Base-by-base conservation (phyloP, 805 yeast genomes). In the Diddensiella transvaalensis region DNA sequence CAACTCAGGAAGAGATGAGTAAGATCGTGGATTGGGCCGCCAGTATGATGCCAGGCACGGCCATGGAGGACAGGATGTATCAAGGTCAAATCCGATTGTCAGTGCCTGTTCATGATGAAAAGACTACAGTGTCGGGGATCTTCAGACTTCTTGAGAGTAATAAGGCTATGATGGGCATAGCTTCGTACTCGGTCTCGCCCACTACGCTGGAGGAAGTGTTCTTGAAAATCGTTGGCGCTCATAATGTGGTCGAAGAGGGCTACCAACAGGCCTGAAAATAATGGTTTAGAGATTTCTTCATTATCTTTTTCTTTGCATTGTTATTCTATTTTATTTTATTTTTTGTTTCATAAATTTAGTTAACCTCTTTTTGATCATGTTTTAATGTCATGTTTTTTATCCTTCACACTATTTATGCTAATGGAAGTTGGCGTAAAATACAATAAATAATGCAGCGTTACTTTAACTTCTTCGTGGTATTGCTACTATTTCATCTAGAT, bases 201-300 rank as follows among this genome's bases (percentile, higher is more conserved):
- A 63, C 68, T 11, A 53, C 64, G 4, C 45, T 64, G 23, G 67
- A 64, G 47, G 67, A 64, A 49, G 68, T 65, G 36, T 64, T 64
- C 38, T 52, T 64, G 45, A 53, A 53, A 19, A 64, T 64, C 33
- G 66, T 64, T 4, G 60, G 65, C 3, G 48, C 49, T 19, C 63
- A 62, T 45, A 44, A 59, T 32, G 59, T 60, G 5, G 47, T 21
- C 4, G 65, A 61, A 47, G 63, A 61, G 44, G 63, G 61, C 17
- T 51, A 47, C 33, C 22, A 41, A 18, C 32, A 26, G 13, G 32
- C 32, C 8, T 26, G 13, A 13, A 26, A n/a, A n/a, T n/a, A n/a
- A n/a, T n/a, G n/a, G n/a, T n/a, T n/a, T n/a, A n/a, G n/a, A n/a
- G n/a, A n/a, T n/a, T n/a, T n/a, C n/a, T n/a, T n/a, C n/a, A n/a